phyloP scores from a whole-genome alignment of 495 filamentous ascomycete species.

The Penicillium subrubescens region DNA sequence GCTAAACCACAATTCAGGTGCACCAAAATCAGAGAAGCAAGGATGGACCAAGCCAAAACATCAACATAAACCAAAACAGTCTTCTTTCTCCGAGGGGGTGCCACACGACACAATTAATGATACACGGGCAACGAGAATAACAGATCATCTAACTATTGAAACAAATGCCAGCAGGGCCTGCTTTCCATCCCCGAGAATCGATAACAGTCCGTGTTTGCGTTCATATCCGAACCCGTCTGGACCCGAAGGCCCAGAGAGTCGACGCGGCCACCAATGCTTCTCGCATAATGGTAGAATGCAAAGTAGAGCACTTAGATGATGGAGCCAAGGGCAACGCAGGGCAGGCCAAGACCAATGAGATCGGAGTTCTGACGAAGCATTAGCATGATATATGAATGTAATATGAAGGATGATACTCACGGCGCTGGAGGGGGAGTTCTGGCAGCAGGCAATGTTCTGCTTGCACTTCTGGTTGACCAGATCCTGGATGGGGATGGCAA shows the following conservation, averaged over 20 bases:
- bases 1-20: slow-evolving; percentile 23
- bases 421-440: slow-evolving; percentile 42
- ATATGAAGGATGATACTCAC: slow-evolving; percentile 25
- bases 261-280: slow-evolving; percentile 20
- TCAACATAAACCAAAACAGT: slow-evolving; percentile 30
- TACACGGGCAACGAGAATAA: slow-evolving; percentile 33
- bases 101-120: slow-evolving; percentile 42
- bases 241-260: slow-evolving; percentile 3
- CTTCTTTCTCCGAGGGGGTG: slow-evolving; percentile 41
- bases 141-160: slow-evolving; percentile 31
- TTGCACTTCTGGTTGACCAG: slow-evolving; percentile 54
- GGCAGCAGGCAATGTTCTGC: slow-evolving; percentile 57
- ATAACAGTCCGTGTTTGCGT: slow-evolving; percentile 20
- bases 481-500: slow-evolving; percentile 42
- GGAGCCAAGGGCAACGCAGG: slow-evolving; percentile 53
- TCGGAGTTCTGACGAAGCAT: slow-evolving; percentile 25
- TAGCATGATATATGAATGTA: slow-evolving; percentile 9
- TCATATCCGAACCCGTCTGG: slow-evolving; percentile 3
- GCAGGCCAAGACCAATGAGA: slow-evolving; percentile 49
- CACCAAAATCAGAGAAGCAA: slow-evolving; percentile 28
- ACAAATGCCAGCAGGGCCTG: slow-evolving; percentile 24
- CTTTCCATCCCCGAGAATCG: slow-evolving; percentile 27
- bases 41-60: slow-evolving; percentile 24
- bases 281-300: slow-evolving; percentile 20
- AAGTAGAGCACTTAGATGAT: slow-evolving; percentile 43